A percentile compares a stretch with the other conserved stretches of the same genome.
Evolutionary conservation across 345 rosid genomes (phyloP).

Genomic region (Eucalyptus fibrosa): DNA sequence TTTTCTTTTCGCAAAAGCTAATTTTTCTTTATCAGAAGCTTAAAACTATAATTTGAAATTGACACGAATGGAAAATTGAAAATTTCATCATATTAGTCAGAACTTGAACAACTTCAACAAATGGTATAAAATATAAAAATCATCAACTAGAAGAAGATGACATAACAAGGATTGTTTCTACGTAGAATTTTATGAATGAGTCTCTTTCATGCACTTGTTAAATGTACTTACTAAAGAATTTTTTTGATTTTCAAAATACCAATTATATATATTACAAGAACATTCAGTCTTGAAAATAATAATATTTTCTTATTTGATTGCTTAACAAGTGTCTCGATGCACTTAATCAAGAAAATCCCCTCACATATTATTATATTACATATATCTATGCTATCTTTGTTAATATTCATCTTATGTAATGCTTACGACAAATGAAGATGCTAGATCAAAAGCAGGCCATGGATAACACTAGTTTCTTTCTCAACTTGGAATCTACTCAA

Average conservation of each 20-base stretch:
- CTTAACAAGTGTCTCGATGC: neutral
- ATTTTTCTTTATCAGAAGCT: neutral
- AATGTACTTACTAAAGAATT: neutral
- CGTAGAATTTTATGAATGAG: neutral
- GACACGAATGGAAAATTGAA: neutral
- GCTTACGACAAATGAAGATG: neutral
- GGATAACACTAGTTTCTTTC: neutral
- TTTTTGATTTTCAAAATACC: neutral
- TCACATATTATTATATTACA: neutral
- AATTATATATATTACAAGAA: neutral
- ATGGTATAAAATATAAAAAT: neutral
- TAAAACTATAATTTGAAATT: neutral
- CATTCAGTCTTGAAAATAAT: neutral
- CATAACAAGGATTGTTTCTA: neutral
- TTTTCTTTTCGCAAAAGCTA: neutral
- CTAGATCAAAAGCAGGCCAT: neutral
- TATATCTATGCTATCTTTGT: neutral
- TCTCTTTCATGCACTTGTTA: neutral
- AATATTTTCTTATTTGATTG: neutral
- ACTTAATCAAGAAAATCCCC: neutral
- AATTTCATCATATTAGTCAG: neutral
- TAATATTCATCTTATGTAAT: neutral
- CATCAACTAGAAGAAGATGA: neutral
- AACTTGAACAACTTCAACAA: neutral
- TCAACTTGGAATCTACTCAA: neutral